phyloP scores from a whole-genome alignment of 805 yeast species.

The Candida insectalens region DNA sequence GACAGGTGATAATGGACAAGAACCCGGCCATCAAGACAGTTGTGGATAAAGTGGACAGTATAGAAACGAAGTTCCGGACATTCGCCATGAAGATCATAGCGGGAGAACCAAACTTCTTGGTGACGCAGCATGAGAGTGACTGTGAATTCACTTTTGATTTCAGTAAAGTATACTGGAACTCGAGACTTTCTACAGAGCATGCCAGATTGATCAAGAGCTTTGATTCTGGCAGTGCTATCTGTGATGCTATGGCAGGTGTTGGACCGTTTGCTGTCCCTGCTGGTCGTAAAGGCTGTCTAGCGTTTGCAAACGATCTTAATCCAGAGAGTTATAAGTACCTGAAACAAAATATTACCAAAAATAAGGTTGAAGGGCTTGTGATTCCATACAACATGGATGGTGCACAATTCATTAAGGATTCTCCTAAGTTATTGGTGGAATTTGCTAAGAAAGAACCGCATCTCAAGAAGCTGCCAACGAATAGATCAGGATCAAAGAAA shows the following conservation, averaged over 20 bases:
- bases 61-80: conserved; percentile 82
- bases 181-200: conserved; percentile 90
- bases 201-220: conserved; percentile 55
- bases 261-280: conserved; percentile 98
- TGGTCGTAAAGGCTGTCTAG: conserved; percentile 70
- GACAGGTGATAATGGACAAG: conserved; percentile 84
- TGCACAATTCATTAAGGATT: conserved; percentile 58
- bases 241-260: conserved; percentile 97
- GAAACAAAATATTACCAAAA: conserved; percentile 49
- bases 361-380: conserved; percentile 55
- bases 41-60: conserved; percentile 82
- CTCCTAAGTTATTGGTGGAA: conserved; percentile 41
- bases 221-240: conserved; percentile 66
- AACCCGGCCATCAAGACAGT: conserved; percentile 77
- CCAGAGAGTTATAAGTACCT: conserved; percentile 76
- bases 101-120: conserved; percentile 66
- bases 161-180: conserved; percentile 94
- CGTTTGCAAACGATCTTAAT: conserved; percentile 87
- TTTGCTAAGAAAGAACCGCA: conserved; percentile 30
- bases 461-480: conserved; percentile 27
- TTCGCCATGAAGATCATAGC: conserved; percentile 92
- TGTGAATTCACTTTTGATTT: conserved; percentile 85
- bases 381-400: conserved; percentile 71
- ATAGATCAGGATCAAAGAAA: conserved; percentile 19
- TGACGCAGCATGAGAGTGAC: conserved; percentile 80